Percentiles rank a stretch among this genome's conserved stretches.
Evolutionary conservation across 176 grass and related monocot genomes (phyloP).

Genomic region (Cenchrus americanus): DNA sequence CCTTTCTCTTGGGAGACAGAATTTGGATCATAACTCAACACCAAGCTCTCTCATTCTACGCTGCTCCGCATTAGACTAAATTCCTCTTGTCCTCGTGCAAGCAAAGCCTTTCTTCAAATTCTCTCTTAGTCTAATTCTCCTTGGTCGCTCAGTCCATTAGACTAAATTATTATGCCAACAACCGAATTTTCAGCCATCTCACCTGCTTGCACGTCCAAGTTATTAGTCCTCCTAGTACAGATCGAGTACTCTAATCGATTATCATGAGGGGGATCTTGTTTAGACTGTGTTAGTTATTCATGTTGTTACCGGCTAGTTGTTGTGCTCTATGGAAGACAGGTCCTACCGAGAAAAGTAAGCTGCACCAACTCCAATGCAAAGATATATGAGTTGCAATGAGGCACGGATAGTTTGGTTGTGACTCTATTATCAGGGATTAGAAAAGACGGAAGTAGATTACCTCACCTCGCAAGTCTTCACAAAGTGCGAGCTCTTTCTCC

Average conservation of each 20-base stretch:
- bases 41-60: background rate
- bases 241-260: background rate
- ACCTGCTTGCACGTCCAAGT: background rate
- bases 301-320: background rate
- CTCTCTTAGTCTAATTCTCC: background rate
- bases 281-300: background rate
- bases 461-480: too few species aligned
- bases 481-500: too few species aligned
- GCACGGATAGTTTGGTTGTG: too few species aligned
- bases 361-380: too few species aligned
- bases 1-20: too few species aligned
- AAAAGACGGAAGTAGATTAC: too few species aligned
- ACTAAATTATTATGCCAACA: slow-evolving; percentile 16
- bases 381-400: too few species aligned
- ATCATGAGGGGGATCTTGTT: background rate
- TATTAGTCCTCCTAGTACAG: background rate
- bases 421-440: too few species aligned
- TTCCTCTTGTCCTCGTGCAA: background rate
- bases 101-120: background rate
- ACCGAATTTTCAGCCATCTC: background rate
- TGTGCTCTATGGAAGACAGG: too few species aligned
- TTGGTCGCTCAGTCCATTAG: background rate
- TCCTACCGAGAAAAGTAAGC: too few species aligned
- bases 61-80: background rate
- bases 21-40: too few species aligned